Base-by-base conservation (phyloP, 352 stramenopile genomes). In the Pythium dissotocum region DNA sequence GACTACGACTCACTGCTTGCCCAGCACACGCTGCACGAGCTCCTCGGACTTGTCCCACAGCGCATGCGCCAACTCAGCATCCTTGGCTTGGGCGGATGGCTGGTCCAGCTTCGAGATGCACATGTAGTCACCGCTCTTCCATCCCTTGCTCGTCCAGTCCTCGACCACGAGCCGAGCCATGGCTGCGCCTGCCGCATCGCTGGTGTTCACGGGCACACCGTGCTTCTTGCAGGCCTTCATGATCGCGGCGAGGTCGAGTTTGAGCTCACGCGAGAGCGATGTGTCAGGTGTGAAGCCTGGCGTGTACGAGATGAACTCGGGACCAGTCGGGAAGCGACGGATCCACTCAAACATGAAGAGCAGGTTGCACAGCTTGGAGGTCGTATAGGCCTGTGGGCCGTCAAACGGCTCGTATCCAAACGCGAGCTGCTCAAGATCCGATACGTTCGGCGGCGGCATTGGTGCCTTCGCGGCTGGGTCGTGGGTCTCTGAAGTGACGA, bases 281-380 rank as follows among this genome's bases (percentile, higher is more conserved):
- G 67, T 66, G 56, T 73, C 67, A 0, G 61, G 67, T 16, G 61
- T 73, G 48, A 63, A 65, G 0, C 67, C 67, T 1, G 67, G 67
- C 38, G 67, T 62, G 67, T 69, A 73, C 33, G 67, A 21, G 42
- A 73, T 49, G 13, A 44, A 35, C 44, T 65, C 55, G 7, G 67
- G 0, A 3, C 61, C 46, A 2, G 56, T 54, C 4, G 70, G 71
- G 68, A 65, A 77, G 18, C 67, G 70, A 32, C 67, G 74, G 7
- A 60, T 54, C 24, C 67, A 72, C 58, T 76, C 74, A 24, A 65
- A 61, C 32, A 44, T 51, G 46, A 71, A 72, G 1, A 78, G 49
- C 21, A 76, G 16, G 55, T 76, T 76, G 49, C 65, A 71, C 6
- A 80, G 71, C 64, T 80, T 78, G 58, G 58, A 74, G 14, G 70